Percentiles rank a stretch among this genome's conserved stretches.
Conservation (phyloP, 805 yeast species). For the Schwanniomyces polymorphus region DNA sequence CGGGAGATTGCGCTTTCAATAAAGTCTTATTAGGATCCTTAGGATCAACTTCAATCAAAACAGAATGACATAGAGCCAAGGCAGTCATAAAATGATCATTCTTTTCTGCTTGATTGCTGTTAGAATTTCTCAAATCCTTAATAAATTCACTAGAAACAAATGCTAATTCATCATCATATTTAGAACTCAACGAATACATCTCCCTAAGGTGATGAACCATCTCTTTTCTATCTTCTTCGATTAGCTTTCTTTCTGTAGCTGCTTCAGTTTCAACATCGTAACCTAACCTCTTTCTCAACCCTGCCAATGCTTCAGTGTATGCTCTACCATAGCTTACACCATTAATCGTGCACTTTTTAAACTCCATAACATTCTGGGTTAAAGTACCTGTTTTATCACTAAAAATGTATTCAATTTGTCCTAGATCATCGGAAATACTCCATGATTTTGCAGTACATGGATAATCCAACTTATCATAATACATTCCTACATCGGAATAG, state of each 20-base stretch:
- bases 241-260: slow-evolving; percentile 49
- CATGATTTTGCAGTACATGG: slow-evolving; percentile 85
- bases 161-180: slow-evolving; percentile 62
- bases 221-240: slow-evolving; percentile 54
- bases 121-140: slow-evolving; percentile 57
- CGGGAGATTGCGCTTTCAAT: slow-evolving; percentile 80
- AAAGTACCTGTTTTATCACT: slow-evolving; percentile 85
- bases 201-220: slow-evolving; percentile 47
- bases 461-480: slow-evolving; percentile 66
- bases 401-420: slow-evolving; percentile 82
- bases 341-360: slow-evolving; percentile 74
- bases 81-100: slow-evolving; percentile 77
- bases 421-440: slow-evolving; percentile 84
- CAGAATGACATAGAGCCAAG: slow-evolving; percentile 78
- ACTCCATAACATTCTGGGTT: slow-evolving; percentile 85
- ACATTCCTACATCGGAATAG: slow-evolving; percentile 71
- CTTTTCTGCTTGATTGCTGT: slow-evolving; percentile 53
- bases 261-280: slow-evolving; percentile 68
- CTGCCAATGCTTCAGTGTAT: slow-evolving; percentile 81
- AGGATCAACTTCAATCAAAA: slow-evolving; percentile 66
- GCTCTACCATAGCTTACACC: slow-evolving; percentile 77
- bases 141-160: slow-evolving; percentile 69
- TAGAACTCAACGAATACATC: slow-evolving; percentile 17
- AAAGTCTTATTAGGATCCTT: slow-evolving; percentile 54
- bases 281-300: slow-evolving; percentile 76